Conservation (phyloP, 805 yeast genomes). For the Candida krabiensis region DNA sequence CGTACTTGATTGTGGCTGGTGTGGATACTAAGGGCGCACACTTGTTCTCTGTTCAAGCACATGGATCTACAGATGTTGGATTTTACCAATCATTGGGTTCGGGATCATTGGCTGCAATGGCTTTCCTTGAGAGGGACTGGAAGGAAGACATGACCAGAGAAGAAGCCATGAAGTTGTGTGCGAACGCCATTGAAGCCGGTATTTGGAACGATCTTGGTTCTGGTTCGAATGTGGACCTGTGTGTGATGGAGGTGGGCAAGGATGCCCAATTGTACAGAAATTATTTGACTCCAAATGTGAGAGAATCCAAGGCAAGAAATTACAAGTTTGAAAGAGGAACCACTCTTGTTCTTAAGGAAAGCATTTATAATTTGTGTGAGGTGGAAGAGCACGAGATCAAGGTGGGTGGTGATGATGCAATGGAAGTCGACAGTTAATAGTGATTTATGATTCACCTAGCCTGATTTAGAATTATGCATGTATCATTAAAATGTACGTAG, state of each 20-base stretch:
- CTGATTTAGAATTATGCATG: not conserved
- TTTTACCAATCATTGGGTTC: slow-evolving; percentile 91
- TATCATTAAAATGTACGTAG: not conserved
- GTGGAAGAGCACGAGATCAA: slow-evolving; percentile 44
- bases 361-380: slow-evolving; percentile 64
- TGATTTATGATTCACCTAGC: not conserved
- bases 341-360: slow-evolving; percentile 78
- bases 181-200: slow-evolving; percentile 96
- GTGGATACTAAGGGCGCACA: slow-evolving; percentile 96
- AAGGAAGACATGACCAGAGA: slow-evolving; percentile 73
- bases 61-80: slow-evolving; percentile 97
- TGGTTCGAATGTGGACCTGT: slow-evolving; percentile 95
- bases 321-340: slow-evolving; percentile 92
- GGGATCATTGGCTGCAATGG: slow-evolving; percentile 98
- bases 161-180: slow-evolving; percentile 87
- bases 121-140: slow-evolving; percentile 90
- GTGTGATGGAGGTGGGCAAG: slow-evolving; percentile 93
- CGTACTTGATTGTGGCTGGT: slow-evolving; percentile 97
- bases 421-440: slow-evolving; percentile 48
- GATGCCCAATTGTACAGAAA: slow-evolving; percentile 85
- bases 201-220: slow-evolving; percentile 99
- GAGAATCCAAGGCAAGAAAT: slow-evolving; percentile 76
- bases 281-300: slow-evolving; percentile 85
- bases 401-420: slow-evolving; percentile 35
- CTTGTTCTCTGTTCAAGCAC: slow-evolving; percentile 91